phyloP scores from a whole-genome alignment of 116 monocot species.

The Iris pallida region DNA sequence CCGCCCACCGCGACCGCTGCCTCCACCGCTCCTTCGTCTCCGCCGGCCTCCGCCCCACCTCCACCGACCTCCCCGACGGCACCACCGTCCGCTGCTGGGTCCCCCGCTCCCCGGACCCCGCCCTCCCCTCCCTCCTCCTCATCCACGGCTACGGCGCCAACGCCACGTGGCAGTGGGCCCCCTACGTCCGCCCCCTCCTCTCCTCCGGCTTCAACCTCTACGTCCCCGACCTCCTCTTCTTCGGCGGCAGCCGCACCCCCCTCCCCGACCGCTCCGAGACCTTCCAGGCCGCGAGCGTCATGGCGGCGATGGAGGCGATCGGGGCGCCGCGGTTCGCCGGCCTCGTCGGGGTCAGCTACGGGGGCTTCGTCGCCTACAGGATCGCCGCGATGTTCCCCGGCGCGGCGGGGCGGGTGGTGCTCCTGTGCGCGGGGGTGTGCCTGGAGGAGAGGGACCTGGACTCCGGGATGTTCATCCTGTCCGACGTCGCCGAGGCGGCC shows the following conservation, averaged over 20 bases:
- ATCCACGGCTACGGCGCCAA: constrained; percentile 78
- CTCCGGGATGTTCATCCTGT: constrained; percentile 66
- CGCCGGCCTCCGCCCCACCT: constrained; percentile 44
- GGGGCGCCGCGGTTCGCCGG: constrained; percentile 38
- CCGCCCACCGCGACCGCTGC: constrained; percentile 43
- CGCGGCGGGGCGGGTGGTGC: constrained; percentile 51
- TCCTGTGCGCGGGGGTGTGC: constrained; percentile 78
- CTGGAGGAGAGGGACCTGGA: constrained; percentile 68
- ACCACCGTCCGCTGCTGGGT: constrained; percentile 49
- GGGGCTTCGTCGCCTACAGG: constrained; percentile 81
- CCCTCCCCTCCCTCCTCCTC: constrained; percentile 42
- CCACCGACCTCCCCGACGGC: constrained; percentile 18
- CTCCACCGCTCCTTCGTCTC: constrained; percentile 34
- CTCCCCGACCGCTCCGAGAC: constrained; percentile 56
- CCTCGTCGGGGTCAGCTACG: constrained; percentile 83
- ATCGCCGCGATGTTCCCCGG: constrained; percentile 61
- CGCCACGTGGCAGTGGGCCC: constrained; percentile 66
- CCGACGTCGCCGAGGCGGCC: constrained; percentile 46
- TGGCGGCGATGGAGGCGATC: constrained; percentile 45
- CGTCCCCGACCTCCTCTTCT: constrained; percentile 79
- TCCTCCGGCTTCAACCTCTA: constrained; percentile 56
- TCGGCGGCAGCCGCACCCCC: constrained; percentile 57
- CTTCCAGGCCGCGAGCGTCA: constrained; percentile 76
- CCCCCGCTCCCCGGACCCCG: constrained; percentile 27
- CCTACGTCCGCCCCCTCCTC: constrained; percentile 45